These are phyloP conservation scores for Talaromyces amestolkiae DNA, from an alignment of 2,329 filamentous ascomycete genomes.

Conservation along the genomic window DNA sequence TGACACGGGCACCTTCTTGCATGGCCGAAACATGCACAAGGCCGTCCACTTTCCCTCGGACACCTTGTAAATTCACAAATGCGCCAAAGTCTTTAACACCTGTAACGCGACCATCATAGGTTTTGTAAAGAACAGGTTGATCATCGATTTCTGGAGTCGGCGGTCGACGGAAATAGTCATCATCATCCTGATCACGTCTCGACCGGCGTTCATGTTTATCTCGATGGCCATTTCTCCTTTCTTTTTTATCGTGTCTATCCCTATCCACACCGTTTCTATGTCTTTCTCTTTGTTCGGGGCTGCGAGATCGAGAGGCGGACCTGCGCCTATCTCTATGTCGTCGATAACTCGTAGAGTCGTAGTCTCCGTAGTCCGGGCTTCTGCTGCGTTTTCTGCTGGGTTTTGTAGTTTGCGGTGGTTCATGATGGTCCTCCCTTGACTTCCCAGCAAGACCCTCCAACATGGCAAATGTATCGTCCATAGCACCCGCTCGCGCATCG, in stretches of 20 bases:
- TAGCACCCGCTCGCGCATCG: constrained; percentile 58
- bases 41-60: constrained; percentile 85
- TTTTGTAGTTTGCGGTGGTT: constrained; percentile 33
- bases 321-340: constrained; percentile 40
- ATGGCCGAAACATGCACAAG: constrained; percentile 92
- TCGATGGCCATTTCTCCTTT: constrained; percentile 37
- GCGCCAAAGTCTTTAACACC: constrained; percentile 93
- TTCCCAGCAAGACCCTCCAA: constrained; percentile 81
- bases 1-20: constrained; percentile 78
- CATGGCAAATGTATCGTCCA: constrained; percentile 90
- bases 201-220: constrained; percentile 45
- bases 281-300: constrained; percentile 37
- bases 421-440: constrained; percentile 42
- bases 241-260: constrained; percentile 46
- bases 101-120: constrained; percentile 87
- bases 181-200: constrained; percentile 41
- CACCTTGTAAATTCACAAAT: constrained; percentile 87
- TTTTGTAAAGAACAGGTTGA: constrained; percentile 73
- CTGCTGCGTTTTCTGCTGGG: constrained; percentile 54
- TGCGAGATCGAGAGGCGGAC: constrained; percentile 49
- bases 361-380: constrained; percentile 52
- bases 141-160: constrained; percentile 78
- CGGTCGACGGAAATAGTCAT: constrained; percentile 63
- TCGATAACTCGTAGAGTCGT: constrained; percentile 34
- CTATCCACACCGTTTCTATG: constrained; percentile 58